Conservation (phyloP, 208 protist genomes). For the Endotrypanum monterogeii region DNA sequence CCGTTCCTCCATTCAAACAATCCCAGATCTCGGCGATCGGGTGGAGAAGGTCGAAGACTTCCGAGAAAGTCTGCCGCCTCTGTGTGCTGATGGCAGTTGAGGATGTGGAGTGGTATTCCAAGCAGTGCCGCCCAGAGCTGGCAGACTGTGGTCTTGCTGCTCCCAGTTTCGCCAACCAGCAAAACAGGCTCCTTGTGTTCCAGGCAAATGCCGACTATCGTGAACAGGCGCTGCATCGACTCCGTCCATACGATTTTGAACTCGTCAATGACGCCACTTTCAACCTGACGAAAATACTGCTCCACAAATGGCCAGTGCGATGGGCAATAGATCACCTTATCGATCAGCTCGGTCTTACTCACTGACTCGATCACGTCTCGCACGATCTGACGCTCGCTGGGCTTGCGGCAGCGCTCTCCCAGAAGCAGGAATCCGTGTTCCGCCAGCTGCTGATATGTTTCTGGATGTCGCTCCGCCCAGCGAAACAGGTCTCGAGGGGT, state of each 20-base stretch:
- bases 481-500: slow-evolving; percentile 99
- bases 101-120: slow-evolving; percentile 89
- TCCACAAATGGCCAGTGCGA: slow-evolving; percentile 86
- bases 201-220: slow-evolving; percentile 95
- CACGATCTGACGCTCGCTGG: slow-evolving; percentile 95
- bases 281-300: slow-evolving; percentile 65
- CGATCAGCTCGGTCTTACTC: slow-evolving; percentile 72
- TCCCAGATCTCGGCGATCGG: slow-evolving; percentile 69
- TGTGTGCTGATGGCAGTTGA: slow-evolving; percentile 99
- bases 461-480: slow-evolving; percentile 96
- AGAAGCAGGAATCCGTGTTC: slow-evolving; percentile 98
- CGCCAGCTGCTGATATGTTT: slow-evolving; percentile 94
- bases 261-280: slow-evolving; percentile 70
- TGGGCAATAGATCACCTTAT: slow-evolving; percentile 70
- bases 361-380: slow-evolving; percentile 89
- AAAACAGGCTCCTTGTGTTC: slow-evolving; percentile 96
- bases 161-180: slow-evolving; percentile 99
- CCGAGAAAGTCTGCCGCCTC: slow-evolving; percentile 99
- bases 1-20: slow-evolving; percentile 99
- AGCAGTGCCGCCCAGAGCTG: slow-evolving; percentile 94
- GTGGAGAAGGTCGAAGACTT: slow-evolving; percentile 82
- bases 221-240: slow-evolving; percentile 96
- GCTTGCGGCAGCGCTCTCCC: slow-evolving; percentile 96
- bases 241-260: slow-evolving; percentile 97
- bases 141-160: slow-evolving; percentile 98